Base-by-base conservation (phyloP, 345 rosid species). In the Salix exigua region DNA sequence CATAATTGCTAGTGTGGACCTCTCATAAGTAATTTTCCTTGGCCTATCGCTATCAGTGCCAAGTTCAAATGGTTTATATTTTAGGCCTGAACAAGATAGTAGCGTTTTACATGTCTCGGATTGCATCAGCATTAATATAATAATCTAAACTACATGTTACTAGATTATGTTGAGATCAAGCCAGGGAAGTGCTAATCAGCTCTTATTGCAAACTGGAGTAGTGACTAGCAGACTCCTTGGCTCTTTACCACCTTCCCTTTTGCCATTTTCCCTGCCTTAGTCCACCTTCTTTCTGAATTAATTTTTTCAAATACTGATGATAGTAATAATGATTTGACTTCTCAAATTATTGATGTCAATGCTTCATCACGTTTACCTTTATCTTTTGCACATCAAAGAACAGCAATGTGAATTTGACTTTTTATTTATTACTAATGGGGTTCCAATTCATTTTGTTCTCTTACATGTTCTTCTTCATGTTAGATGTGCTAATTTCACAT, bases 11-110 rank as follows among this genome's bases (percentile, higher is more conserved):
- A 53, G 67, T 58, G 74, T 71, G 71, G 42, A 73, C 64, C 44
- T 50, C 72, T 46, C 16, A 53, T 55, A 40, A 51, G 83, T 80
- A 75, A 75, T 71, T 74, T 31, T 55, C 79, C 48, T 16, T 19
- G 46, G 40, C 77, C 72, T 61, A 23, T 58, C 30, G 64, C 26
- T 53, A 40, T 72, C 60, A 9, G 16, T 62, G 72, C 44, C 65
- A 31, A 31, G 66, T 68, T 61, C 23, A 33, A 61, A 40, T 21
- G 46, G 61, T 50, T 67, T 63, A 40, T 8, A 30, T 11, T 46
- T 21, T 33, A 14, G 50, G 61, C 48, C 51, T 71, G 18, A 25
- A 50, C 31, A 26, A 9, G 67, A 68, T 58, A 7, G n/a, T 75
- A 51, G 75, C 55, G 21, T 75, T 31, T 16, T 40, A 19, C 9